These are phyloP conservation scores for Exophiala aquamarina DNA, from an alignment of 2,329 filamentous ascomycete genomes.

Conservation along the genomic window DNA sequence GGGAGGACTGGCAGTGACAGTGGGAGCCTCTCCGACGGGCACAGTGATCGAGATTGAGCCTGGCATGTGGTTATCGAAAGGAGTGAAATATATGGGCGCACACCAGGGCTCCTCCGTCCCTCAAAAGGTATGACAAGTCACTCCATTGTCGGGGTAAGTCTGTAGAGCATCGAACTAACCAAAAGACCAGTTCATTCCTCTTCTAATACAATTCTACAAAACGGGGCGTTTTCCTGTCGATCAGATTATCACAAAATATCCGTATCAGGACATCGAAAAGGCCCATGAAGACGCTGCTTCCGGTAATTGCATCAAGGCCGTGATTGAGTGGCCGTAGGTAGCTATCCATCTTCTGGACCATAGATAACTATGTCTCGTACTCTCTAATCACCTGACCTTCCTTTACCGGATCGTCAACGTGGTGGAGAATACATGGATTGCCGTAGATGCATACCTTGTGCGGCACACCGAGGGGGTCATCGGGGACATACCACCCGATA, in stretches of 20 bases:
- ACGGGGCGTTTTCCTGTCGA: constrained; percentile 49
- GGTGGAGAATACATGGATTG: too few relatives aligned
- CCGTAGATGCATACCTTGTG: too few relatives aligned
- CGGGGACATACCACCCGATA: too few relatives aligned
- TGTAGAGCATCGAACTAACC: background rate
- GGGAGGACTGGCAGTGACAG: constrained; percentile 11
- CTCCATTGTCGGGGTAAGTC: too few relatives aligned
- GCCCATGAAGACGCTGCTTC: constrained; percentile 28
- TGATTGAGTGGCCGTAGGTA: constrained; percentile 30
- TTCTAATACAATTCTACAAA: constrained; percentile 8
- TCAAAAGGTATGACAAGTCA: background rate
- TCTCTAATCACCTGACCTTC: too few relatives aligned
- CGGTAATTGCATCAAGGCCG: constrained; percentile 29
- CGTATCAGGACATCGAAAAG: constrained; percentile 30
- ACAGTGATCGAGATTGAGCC: constrained; percentile 3
- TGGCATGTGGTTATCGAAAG: background rate
- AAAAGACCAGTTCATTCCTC: constrained; percentile 17
- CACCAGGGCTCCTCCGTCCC: constrained; percentile 11
- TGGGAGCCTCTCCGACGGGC: constrained; percentile 13
- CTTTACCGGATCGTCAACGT: too few relatives aligned
- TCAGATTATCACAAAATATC: constrained; percentile 45
- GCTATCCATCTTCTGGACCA: too few relatives aligned
- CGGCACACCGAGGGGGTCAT: too few relatives aligned
- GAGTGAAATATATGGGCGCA: constrained; percentile 12
- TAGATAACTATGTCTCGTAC: too few relatives aligned